These are phyloP conservation scores for Kluyveromyces marxianus DNA, from an alignment of 1,139 yeast genomes.

Conservation along the genomic window DNA sequence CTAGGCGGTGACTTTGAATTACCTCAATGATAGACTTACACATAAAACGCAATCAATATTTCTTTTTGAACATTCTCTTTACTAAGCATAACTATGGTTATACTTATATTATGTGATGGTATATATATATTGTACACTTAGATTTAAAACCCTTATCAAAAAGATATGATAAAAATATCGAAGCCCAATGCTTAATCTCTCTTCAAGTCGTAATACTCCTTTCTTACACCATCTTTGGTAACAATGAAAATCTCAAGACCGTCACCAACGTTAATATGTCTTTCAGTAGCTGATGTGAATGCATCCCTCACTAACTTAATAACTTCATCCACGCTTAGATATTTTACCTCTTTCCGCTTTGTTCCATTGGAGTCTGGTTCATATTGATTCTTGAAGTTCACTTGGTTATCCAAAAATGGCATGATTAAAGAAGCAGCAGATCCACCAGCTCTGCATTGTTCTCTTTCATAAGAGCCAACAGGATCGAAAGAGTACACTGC, in stretches of 20 bases:
- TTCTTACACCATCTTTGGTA: constrained; percentile 86
- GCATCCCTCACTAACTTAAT: constrained; percentile 85
- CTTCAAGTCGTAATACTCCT: constrained; percentile 78
- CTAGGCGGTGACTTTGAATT: constrained; percentile 67
- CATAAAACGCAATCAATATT: background rate
- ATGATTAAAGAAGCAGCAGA: constrained; percentile 93
- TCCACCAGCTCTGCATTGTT: constrained; percentile 96
- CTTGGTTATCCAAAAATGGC: constrained; percentile 98
- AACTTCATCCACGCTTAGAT: constrained; percentile 74
- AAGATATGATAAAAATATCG: background rate
- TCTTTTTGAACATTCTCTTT: too few species aligned
- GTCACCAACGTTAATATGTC: constrained; percentile 98
- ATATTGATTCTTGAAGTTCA: constrained; percentile 84
- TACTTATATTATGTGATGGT: too few species aligned
- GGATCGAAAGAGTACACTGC: constrained; percentile 96
- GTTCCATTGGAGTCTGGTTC: constrained; percentile 71
- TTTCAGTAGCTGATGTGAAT: constrained; percentile 90
- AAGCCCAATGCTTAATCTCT: constrained; percentile 49
- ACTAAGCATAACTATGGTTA: too few species aligned
- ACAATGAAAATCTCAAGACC: constrained; percentile 85
- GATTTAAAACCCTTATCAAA: background rate
- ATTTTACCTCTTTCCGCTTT: constrained; percentile 52
- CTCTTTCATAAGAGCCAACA: constrained; percentile 95
- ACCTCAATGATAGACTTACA: constrained; percentile 43
- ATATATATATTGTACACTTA: constrained; percentile 1